Evolutionary conservation across 2,329 filamentous ascomycete genomes (phyloP).

Genomic region (Aspergillus sp.): DNA sequence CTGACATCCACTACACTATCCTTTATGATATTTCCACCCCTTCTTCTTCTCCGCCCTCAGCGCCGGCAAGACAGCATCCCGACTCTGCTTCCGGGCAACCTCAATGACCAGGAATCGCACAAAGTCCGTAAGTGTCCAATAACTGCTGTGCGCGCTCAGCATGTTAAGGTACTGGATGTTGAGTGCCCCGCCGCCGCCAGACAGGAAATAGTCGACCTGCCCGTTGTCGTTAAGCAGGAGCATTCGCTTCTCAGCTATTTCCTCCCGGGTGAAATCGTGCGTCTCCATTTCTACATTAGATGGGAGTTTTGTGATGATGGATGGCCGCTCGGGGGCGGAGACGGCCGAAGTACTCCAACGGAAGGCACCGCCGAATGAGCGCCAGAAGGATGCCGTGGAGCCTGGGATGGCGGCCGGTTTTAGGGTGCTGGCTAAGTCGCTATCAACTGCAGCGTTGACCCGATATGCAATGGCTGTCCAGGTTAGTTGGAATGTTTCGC

Average conservation of each 20-base stretch:
- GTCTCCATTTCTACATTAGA: constrained; percentile 88
- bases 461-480: constrained; percentile 75
- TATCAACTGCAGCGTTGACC: constrained; percentile 86
- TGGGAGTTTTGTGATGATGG: constrained; percentile 58
- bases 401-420: constrained; percentile 78
- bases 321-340: constrained; percentile 62
- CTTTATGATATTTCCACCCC: constrained; percentile 48
- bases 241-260: constrained; percentile 86
- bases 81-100: constrained; percentile 73
- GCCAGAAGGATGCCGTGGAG: constrained; percentile 64
- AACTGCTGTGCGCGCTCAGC: constrained; percentile 91
- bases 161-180: constrained; percentile 98
- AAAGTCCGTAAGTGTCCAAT: constrained; percentile 86
- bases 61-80: constrained; percentile 53
- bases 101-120: constrained; percentile 88
- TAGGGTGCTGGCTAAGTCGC: constrained; percentile 71
- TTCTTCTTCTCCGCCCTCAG: constrained; percentile 57
- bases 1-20: constrained; percentile 11
- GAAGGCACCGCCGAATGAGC: constrained; percentile 63
- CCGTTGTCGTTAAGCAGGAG: constrained; percentile 92
- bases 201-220: constrained; percentile 87
- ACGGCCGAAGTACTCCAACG: constrained; percentile 65
- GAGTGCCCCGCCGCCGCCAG: constrained; percentile 78
- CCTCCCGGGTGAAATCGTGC: constrained; percentile 90
- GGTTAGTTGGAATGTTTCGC: constrained; percentile 43